Base-by-base conservation (phyloP, 345 rosid genomes). In the Lepidium sativum region DNA sequence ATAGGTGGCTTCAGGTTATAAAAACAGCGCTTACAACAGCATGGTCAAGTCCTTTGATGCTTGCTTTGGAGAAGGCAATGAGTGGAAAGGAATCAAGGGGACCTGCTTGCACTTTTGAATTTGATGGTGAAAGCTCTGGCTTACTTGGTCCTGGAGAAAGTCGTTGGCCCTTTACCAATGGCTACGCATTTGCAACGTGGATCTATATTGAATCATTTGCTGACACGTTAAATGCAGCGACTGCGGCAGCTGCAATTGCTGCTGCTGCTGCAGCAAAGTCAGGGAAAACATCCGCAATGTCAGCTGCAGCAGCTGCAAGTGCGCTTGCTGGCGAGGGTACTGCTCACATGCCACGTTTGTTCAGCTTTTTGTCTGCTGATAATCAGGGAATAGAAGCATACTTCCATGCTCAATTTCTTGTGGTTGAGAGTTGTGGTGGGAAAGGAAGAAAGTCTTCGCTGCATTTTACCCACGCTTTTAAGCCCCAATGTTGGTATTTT, bases 241-340 rank as follows among this genome's bases (percentile, higher is more conserved):
- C 99, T 66, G 95, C 91, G 18, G 97, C 99, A 5, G 97, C 97
- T 33, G 99, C 99, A 35, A 94, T 92, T 75, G 96, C 96, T 42
- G 97, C 97, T 50, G 96, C 98, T 2, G 97, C 97, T 9, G 99
- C 99, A 9, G 96, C 97, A 63, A 94, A 81, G 81, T 90, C 96
- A 15, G 99, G 97, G 60, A 91, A 94, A 84, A 83, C 97, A 72
- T 94, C 97, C 54, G 95, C 99, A 27, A 88, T 94, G 97, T 94
- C 97, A 35, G 97, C 97, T 75, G 97, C 99, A 71, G 97, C 97
- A 47, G 99, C 99, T 72, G 99, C 99, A 34, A 90, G 96, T 86
- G 96, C 97, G 17, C 95, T 94, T 45, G 99, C 97, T 71, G 99
- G 99, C 47, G 99, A 94, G 84, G 97, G 99, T 65, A 88, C 95